A percentile compares a stretch with the other conserved stretches of the same genome.
Evolutionary conservation across 2,329 filamentous ascomycete genomes (phyloP).

Genomic region (Lachnellula suecica): DNA sequence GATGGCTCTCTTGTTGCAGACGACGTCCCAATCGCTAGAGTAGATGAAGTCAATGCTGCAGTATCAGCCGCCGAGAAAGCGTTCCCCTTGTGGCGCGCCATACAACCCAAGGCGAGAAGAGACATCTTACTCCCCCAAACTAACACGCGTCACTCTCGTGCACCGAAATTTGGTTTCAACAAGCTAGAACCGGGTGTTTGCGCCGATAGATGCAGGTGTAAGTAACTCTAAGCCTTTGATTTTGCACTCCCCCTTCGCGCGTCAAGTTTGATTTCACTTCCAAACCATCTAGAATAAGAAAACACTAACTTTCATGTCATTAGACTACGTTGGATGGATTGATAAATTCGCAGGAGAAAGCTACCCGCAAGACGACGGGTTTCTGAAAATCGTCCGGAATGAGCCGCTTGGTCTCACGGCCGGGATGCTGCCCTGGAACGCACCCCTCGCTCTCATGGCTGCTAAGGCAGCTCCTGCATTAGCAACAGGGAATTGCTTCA

Average conservation of each 20-base stretch:
- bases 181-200: too few species aligned
- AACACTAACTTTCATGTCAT: too few species aligned
- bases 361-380: constrained; percentile 45
- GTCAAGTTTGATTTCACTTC: constrained; percentile 42
- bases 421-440: constrained; percentile 59
- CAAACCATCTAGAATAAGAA: constrained; percentile 28
- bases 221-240: too few species aligned
- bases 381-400: constrained; percentile 39
- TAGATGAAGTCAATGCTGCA: constrained; percentile 43
- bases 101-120: constrained; percentile 37
- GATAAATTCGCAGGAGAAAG: constrained; percentile 40
- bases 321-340: constrained; percentile 39
- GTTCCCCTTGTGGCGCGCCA: constrained; percentile 44
- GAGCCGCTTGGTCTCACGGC: constrained; percentile 47
- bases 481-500: constrained; percentile 57
- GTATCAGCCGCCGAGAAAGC: constrained; percentile 44
- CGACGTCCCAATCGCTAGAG: constrained; percentile 41
- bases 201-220: too few species aligned
- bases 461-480: constrained; percentile 60
- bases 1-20: constrained; percentile 49
- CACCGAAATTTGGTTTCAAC: too few species aligned
- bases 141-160: constrained; percentile 47
- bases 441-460: constrained; percentile 44
- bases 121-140: constrained; percentile 38
- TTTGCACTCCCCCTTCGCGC: constrained; percentile 46